A percentile compares a stretch with the other conserved stretches of the same genome.
Conservation (phyloP, 139 green algal species). For the Chlamydomonas applanata region DNA sequence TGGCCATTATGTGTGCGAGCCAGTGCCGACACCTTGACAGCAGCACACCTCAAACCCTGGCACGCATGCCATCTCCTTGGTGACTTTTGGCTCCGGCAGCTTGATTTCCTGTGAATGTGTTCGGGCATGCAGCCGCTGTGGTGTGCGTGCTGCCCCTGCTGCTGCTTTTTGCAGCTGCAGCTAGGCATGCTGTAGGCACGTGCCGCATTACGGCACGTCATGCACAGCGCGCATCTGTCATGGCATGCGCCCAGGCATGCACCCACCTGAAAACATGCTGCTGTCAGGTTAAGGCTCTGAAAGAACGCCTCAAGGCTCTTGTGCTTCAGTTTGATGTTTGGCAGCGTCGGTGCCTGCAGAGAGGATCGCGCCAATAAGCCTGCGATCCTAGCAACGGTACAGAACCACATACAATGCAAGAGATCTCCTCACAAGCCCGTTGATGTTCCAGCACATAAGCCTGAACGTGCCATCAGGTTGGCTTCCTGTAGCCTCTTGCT, state of each 20-base stretch:
- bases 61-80: slow-evolving; percentile 51
- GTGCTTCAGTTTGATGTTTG: slow-evolving; percentile 43
- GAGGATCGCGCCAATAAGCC: too few relatives aligned
- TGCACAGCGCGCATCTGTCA: not conserved
- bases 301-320: slow-evolving; percentile 41
- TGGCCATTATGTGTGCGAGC: slow-evolving; percentile 4
- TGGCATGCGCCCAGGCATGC: not conserved
- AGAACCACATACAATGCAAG: too few relatives aligned
- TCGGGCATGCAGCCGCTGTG: not conserved
- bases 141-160: too few relatives aligned
- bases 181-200: too few relatives aligned
- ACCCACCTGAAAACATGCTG: slow-evolving; percentile 42
- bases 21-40: slow-evolving; percentile 3
- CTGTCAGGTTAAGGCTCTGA: slow-evolving; percentile 16
- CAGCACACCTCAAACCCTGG: slow-evolving; percentile 48
- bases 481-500: too few relatives aligned
- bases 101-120: slow-evolving; percentile 54
- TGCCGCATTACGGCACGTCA: not conserved
- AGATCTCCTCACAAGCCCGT: not conserved
- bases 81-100: slow-evolving; percentile 52
- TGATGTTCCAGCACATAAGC: slow-evolving; percentile 7
- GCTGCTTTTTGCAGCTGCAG: not conserved
- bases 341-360: slow-evolving; percentile 17
- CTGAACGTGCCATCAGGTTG: too few relatives aligned
- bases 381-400: too few relatives aligned